phyloP scores from a whole-genome alignment of 352 stramenopile species.

The Phytophthora hybrid region DNA sequence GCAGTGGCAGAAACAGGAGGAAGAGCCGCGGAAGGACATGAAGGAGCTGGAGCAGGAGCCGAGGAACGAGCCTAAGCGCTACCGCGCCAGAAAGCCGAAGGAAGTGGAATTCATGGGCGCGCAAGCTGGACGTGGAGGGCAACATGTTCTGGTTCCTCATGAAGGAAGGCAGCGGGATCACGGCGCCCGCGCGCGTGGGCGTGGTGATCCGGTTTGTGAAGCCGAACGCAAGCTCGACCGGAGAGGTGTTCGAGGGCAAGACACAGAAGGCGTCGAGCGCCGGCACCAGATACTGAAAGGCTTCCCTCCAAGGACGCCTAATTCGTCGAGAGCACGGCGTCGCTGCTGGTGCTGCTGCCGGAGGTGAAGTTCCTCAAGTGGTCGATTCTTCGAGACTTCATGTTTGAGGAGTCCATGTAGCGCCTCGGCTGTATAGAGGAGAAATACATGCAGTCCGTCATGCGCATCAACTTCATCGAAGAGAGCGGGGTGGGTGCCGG shows the following conservation, averaged over 20 bases:
- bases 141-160: slow-evolving; percentile 62
- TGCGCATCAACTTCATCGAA: slow-evolving; percentile 83
- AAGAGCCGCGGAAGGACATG: slow-evolving; percentile 11
- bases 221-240: slow-evolving; percentile 33
- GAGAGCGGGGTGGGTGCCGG: slow-evolving; percentile 88
- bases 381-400: slow-evolving; percentile 54
- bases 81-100: too few relatives aligned
- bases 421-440: slow-evolving; percentile 62
- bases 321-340: slow-evolving; percentile 51
- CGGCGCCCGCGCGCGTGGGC: slow-evolving; percentile 33
- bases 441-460: slow-evolving; percentile 59
- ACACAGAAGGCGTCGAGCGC: slow-evolving; percentile 38
- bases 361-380: slow-evolving; percentile 59
- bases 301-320: slow-evolving; percentile 64
- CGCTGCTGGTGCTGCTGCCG: slow-evolving; percentile 42
- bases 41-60: slow-evolving; percentile 19
- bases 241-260: slow-evolving; percentile 41
- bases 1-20: slow-evolving; percentile 22
- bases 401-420: slow-evolving; percentile 77
- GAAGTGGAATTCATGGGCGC: too few relatives aligned
- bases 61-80: not conserved
- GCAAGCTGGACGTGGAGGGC: slow-evolving; percentile 25
- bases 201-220: slow-evolving; percentile 45
- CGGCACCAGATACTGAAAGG: slow-evolving; percentile 46
- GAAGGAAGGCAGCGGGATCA: slow-evolving; percentile 21